phyloP scores from a whole-genome alignment of 1,139 yeast species.

The Yarrowia galli region DNA sequence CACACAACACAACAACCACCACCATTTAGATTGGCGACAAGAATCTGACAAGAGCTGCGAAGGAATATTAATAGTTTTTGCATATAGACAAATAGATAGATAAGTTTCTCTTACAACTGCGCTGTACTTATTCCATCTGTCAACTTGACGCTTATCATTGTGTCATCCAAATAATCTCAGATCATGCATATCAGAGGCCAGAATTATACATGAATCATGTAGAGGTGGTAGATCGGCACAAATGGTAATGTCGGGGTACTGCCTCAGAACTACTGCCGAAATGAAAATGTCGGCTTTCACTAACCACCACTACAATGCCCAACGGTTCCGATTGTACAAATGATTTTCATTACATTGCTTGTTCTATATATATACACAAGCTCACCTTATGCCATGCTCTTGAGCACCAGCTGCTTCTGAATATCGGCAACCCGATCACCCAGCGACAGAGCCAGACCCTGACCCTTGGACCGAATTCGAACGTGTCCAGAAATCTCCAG shows the following conservation, averaged over 20 bases:
- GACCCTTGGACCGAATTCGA: slow-evolving; percentile 96
- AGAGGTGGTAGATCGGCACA: neutral
- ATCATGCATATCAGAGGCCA: neutral
- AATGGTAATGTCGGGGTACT: no score
- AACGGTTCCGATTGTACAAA: neutral
- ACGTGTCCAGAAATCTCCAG: slow-evolving; percentile 93
- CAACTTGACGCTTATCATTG: no score
- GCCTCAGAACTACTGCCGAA: no score
- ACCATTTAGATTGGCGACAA: neutral
- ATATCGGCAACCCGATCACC: slow-evolving; percentile 87
- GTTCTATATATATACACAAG: slow-evolving; percentile 18
- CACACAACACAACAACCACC: neutral
- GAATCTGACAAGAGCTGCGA: neutral
- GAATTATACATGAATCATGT: neutral
- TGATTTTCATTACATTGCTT: slow-evolving; percentile 27
- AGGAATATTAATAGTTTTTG: neutral
- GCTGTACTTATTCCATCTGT: no score
- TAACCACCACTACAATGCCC: no score
- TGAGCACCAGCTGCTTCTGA: slow-evolving; percentile 42
- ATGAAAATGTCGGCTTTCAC: no score
- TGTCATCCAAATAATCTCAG: neutral
- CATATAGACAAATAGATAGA: slow-evolving; percentile 34
- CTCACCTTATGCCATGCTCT: slow-evolving; percentile 34
- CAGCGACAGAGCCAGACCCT: slow-evolving; percentile 91
- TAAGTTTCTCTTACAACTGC: neutral